Evolutionary conservation across 2,329 filamentous ascomycete genomes (phyloP).

Genomic region (Tolypocladium album): DNA sequence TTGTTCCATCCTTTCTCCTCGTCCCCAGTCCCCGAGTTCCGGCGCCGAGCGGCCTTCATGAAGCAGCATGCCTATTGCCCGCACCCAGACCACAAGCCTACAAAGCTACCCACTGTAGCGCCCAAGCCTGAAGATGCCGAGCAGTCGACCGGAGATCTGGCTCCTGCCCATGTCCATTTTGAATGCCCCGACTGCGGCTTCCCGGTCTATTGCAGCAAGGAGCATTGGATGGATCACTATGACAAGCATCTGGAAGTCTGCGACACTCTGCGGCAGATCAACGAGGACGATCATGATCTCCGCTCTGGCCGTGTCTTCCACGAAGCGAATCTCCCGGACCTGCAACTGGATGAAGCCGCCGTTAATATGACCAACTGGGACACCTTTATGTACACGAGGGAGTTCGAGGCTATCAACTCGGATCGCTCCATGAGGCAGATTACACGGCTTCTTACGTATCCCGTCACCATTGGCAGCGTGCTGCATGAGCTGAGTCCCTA

Average conservation of each 20-base stretch:
- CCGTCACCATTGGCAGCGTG: slow-evolving; percentile 81
- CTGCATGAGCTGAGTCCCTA: slow-evolving; percentile 94
- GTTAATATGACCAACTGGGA: slow-evolving; percentile 99
- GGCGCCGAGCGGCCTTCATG: slow-evolving; percentile 80
- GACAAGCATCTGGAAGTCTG: slow-evolving; percentile 88
- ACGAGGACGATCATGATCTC: slow-evolving; percentile 95
- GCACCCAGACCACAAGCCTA: slow-evolving; percentile 75
- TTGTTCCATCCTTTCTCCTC: slow-evolving; percentile 88
- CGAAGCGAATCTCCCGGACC: slow-evolving; percentile 84
- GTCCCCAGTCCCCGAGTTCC: slow-evolving; percentile 82
- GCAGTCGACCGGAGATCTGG: slow-evolving; percentile 39
- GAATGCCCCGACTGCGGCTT: slow-evolving; percentile 96
- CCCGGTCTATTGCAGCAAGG: slow-evolving; percentile 85
- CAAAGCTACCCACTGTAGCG: slow-evolving; percentile 54
- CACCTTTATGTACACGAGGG: slow-evolving; percentile 84
- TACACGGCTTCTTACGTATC: slow-evolving; percentile 87
- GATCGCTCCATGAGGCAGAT: slow-evolving; percentile 88
- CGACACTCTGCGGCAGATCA: slow-evolving; percentile 83
- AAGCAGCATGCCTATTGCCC: slow-evolving; percentile 89
- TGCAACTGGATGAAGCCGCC: slow-evolving; percentile 83
- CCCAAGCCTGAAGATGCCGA: slow-evolving; percentile 53
- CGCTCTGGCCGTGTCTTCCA: slow-evolving; percentile 83
- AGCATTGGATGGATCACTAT: slow-evolving; percentile 94
- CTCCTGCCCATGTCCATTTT: slow-evolving; percentile 77
- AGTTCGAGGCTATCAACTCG: slow-evolving; percentile 84